phyloP scores from a whole-genome alignment of 1,284 basidiomycete genomes.

The Flammula alnicola region DNA sequence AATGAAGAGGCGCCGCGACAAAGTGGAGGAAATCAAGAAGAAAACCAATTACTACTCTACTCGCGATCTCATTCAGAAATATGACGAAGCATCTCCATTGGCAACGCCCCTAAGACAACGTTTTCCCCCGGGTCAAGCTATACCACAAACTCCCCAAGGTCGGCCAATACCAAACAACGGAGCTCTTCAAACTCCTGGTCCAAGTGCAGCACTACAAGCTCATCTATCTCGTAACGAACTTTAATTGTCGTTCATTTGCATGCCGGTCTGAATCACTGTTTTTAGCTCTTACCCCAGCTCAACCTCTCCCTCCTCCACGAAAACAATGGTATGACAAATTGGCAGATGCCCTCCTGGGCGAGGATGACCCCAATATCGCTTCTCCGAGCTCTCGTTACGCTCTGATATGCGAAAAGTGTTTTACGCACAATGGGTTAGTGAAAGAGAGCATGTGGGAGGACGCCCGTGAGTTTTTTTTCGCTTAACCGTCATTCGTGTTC shows the following conservation, averaged over 20 bases:
- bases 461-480: constrained; percentile 86
- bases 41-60: constrained; percentile 96
- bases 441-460: constrained; percentile 90
- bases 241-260: constrained; percentile 10
- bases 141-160: constrained; percentile 37
- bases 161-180: constrained; percentile 22
- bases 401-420: constrained; percentile 93
- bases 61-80: constrained; percentile 87
- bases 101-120: constrained; percentile 41
- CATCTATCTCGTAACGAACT: constrained; percentile 31
- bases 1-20: constrained; percentile 81
- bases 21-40: constrained; percentile 96
- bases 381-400: constrained; percentile 77
- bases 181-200: constrained; percentile 26
- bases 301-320: constrained; percentile 55
- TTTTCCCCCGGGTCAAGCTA: constrained; percentile 25
- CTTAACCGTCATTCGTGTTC: neutral
- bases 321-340: constrained; percentile 91
- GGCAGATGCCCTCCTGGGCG: constrained; percentile 85
- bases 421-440: constrained; percentile 92
- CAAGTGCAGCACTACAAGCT: constrained; percentile 29
- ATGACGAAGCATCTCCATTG: constrained; percentile 66
- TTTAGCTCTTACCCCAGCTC: constrained; percentile 30
- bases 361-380: constrained; percentile 66
- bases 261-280: too few relatives aligned